Evolutionary conservation across 148 eudicot species (phyloP), one percentile per base, ranked within the genome.

Genomic region (Cornus suecica): DNA sequence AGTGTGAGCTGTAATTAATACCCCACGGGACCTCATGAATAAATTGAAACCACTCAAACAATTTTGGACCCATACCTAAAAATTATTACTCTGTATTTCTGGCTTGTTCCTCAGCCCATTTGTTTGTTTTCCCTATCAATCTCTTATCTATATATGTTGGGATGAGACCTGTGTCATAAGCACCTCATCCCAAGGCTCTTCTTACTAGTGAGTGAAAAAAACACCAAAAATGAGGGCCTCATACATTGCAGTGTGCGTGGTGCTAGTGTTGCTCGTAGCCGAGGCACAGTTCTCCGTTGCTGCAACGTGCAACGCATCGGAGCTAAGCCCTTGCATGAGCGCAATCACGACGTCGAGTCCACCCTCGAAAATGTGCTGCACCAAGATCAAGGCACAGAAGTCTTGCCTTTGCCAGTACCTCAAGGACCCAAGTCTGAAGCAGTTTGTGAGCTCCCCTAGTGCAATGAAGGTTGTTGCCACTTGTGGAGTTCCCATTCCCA

Each of bases 371-470:
- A 23, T 76, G 18, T 90, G 93, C 79, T 88, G 91, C 79, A 66
- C 41, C 26, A 90, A 79, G 77, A 75, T 90, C 27, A 87, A 48
- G 73, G 76, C 88, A 62, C 91, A 87, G 56, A 82, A 61, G 76
- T 88, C 93, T 22, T 90, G 93, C 73, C 89, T 90, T 64, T 90
- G 91, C 80, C 79, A 83, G 71, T 90, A 86, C 82, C 68, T 80
- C 75, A 90, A 68, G 81, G 72, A 87, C 68, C 93, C 89, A 16
- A 68, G 37, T 34, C 82, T 84, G 15, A 82, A 73, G 74, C 76
- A 83, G 72, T 86, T 78, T 76, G 81, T 90, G 14, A 83, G 69
- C 56, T 82, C 88, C 29, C 90, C 90, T 15, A 79, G 78, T 65
- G 90, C 90, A 26, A 82, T 66, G 77, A 85, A 83, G 65, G 85